Conservation (phyloP, 2,329 filamentous ascomycete species). For the Aspergillus puulaauensis region DNA sequence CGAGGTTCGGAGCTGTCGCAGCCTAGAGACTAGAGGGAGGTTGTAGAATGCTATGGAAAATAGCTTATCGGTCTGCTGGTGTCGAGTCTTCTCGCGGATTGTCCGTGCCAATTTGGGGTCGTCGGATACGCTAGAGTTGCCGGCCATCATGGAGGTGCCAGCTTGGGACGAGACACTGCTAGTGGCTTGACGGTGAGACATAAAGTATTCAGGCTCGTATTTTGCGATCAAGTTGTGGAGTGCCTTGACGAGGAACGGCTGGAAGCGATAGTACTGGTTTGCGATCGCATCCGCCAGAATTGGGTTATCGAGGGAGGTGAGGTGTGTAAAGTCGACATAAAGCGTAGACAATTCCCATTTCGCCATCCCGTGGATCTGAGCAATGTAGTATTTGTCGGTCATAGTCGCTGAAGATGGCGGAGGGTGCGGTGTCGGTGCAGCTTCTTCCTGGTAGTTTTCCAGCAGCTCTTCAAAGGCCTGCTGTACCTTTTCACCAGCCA, state of each 20-base stretch:
- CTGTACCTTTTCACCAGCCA: constrained; percentile 62
- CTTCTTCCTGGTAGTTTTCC: constrained; percentile 61
- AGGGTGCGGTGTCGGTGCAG: constrained; percentile 52
- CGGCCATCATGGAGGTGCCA: constrained; percentile 61
- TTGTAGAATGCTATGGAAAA: constrained; percentile 95
- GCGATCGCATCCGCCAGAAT: constrained; percentile 83
- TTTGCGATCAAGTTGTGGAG: constrained; percentile 93
- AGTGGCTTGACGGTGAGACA: constrained; percentile 78
- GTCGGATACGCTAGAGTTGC: constrained; percentile 63
- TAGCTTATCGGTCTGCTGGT: constrained; percentile 95
- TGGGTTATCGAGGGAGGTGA: constrained; percentile 73
- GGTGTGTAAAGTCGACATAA: constrained; percentile 72
- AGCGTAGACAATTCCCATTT: constrained; percentile 64
- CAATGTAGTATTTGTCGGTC: constrained; percentile 65
- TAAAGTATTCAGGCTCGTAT: constrained; percentile 91
- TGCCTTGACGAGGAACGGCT: constrained; percentile 84
- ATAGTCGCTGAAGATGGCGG: constrained; percentile 56
- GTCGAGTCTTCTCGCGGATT: constrained; percentile 69
- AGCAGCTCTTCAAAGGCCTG: constrained; percentile 63
- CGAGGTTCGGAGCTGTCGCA: constrained; percentile 80
- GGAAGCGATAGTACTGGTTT: constrained; percentile 89
- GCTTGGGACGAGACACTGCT: constrained; percentile 63
- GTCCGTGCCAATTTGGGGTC: constrained; percentile 52
- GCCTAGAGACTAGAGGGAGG: constrained; percentile 78
- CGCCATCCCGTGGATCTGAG: constrained; percentile 63